Percentiles rank a stretch among this genome's conserved stretches.
Conservation (phyloP, 768 basidiomycete species). For the Chalciporus chontae region DNA sequence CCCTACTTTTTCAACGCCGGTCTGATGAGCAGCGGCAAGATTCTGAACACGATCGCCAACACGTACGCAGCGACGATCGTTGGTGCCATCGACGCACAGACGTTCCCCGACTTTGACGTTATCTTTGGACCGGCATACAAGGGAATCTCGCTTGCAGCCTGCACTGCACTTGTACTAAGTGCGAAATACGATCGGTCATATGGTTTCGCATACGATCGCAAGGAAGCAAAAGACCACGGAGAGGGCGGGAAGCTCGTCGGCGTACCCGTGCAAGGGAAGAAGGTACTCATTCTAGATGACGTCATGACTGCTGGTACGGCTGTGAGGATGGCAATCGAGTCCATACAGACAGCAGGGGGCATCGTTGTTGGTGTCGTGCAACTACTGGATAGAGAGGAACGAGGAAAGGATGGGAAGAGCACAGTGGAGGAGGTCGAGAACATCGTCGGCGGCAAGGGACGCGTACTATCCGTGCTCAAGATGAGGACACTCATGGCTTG, state of each 20-base stretch:
- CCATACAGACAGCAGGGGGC: conserved; percentile 65
- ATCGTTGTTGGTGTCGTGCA: conserved; percentile 87
- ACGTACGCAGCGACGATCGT: conserved; percentile 87
- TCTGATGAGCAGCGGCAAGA: conserved; percentile 76
- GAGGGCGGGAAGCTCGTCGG: conserved; percentile 94
- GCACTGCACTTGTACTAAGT: conserved; percentile 73
- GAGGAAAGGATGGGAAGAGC: conserved; percentile 48
- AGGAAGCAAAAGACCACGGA: conserved; percentile 94
- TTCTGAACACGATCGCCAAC: conserved; percentile 70
- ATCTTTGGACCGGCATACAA: conserved; percentile 98
- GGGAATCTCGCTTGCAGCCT: conserved; percentile 89
- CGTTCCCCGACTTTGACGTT: conserved; percentile 60
- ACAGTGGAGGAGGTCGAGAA: conserved; percentile 82
- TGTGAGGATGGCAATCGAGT: conserved; percentile 76
- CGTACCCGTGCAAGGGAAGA: conserved; percentile 71
- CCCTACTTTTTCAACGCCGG: conserved; percentile 99
- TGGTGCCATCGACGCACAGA: conserved; percentile 30
- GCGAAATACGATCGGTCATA: conserved; percentile 61
- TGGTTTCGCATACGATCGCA: conserved; percentile 90
- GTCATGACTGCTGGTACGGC: conserved; percentile 95
- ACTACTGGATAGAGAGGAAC: conserved; percentile 65
- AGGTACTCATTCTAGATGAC: conserved; percentile 90
- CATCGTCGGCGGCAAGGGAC: conserved; percentile 61
- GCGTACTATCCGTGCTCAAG: conserved; percentile 75
- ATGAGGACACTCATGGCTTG: conserved; percentile 85